These are phyloP conservation scores for Cyberlindnera suaveolens DNA, from an alignment of 805 yeast species.

Conservation along the genomic window DNA sequence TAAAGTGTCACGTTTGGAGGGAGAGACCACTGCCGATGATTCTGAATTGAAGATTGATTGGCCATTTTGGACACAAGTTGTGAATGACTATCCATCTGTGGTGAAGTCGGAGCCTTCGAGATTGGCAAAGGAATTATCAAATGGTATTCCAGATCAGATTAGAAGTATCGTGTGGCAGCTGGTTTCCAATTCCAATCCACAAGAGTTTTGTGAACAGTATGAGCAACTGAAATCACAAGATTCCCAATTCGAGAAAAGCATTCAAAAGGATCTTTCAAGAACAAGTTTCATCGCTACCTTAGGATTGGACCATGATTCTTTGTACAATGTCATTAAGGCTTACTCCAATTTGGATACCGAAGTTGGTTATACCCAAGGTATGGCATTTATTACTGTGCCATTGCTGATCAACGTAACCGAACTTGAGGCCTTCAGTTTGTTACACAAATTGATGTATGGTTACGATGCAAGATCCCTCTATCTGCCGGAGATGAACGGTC, in stretches of 20 bases:
- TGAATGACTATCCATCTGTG: slow-evolving; percentile 65
- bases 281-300: slow-evolving; percentile 67
- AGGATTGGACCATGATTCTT: slow-evolving; percentile 52
- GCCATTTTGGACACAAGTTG: slow-evolving; percentile 85
- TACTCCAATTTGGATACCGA: slow-evolving; percentile 84
- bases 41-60: slow-evolving; percentile 48
- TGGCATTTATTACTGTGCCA: slow-evolving; percentile 91
- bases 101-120: slow-evolving; percentile 56
- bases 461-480: slow-evolving; percentile 77
- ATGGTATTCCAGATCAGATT: slow-evolving; percentile 79
- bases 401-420: slow-evolving; percentile 75
- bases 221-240: slow-evolving; percentile 40
- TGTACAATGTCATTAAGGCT: slow-evolving; percentile 73
- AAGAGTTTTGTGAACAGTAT: slow-evolving; percentile 31
- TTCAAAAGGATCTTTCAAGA: slow-evolving; percentile 75
- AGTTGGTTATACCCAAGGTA: slow-evolving; percentile 97
- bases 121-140: slow-evolving; percentile 54
- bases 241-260: slow-evolving; percentile 66
- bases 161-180: slow-evolving; percentile 93
- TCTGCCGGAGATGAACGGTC: slow-evolving; percentile 89
- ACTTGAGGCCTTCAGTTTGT: slow-evolving; percentile 76
- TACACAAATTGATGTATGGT: slow-evolving; percentile 76
- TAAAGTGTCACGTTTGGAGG: slow-evolving; percentile 15
- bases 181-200: slow-evolving; percentile 68
- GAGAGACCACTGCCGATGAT: slow-evolving; percentile 7